Percentiles rank a stretch among this genome's conserved stretches.
Conservation (phyloP, 495 filamentous ascomycete species). For the Staphylotrichum longicolle region DNA sequence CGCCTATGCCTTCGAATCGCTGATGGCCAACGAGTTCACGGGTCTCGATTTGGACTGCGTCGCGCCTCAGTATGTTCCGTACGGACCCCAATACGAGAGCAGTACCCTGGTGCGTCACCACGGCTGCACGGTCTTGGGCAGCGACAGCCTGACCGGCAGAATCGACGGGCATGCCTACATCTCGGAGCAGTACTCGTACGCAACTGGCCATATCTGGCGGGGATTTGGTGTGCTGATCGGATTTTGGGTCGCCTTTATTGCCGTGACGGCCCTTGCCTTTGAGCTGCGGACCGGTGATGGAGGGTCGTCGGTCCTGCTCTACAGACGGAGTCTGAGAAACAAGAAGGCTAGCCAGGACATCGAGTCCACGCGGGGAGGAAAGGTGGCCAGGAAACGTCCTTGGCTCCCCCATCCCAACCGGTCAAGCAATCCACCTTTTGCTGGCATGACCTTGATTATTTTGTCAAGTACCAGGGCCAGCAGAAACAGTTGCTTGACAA, state of each 20-base stretch:
- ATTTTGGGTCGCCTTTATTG: slow-evolving; percentile 59
- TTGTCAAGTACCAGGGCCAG: slow-evolving; percentile 61
- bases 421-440: slow-evolving; percentile 47
- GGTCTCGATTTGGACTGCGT: slow-evolving; percentile 40
- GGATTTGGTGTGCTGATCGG: slow-evolving; percentile 72
- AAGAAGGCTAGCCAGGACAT: slow-evolving; percentile 42
- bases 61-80: slow-evolving; percentile 41
- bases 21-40: slow-evolving; percentile 69
- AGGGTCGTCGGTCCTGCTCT: slow-evolving; percentile 7
- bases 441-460: slow-evolving; percentile 60
- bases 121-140: slow-evolving; percentile 48
- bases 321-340: slow-evolving; percentile 18
- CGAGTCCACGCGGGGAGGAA: background rate
- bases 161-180: slow-evolving; percentile 58
- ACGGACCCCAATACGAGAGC: slow-evolving; percentile 46
- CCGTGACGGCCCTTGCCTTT: background rate
- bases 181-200: slow-evolving; percentile 54
- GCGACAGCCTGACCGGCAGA: slow-evolving; percentile 43
- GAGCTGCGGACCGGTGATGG: slow-evolving; percentile 4
- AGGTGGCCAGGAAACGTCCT: background rate
- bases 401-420: slow-evolving; percentile 3
- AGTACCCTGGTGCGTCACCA: slow-evolving; percentile 49
- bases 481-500: slow-evolving; percentile 59
- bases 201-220: slow-evolving; percentile 65
- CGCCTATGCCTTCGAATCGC: slow-evolving; percentile 68